A percentile compares a stretch with the other conserved stretches of the same genome.
Conservation (phyloP, 495 filamentous ascomycete species). For the Annulohypoxylon bovei region DNA sequence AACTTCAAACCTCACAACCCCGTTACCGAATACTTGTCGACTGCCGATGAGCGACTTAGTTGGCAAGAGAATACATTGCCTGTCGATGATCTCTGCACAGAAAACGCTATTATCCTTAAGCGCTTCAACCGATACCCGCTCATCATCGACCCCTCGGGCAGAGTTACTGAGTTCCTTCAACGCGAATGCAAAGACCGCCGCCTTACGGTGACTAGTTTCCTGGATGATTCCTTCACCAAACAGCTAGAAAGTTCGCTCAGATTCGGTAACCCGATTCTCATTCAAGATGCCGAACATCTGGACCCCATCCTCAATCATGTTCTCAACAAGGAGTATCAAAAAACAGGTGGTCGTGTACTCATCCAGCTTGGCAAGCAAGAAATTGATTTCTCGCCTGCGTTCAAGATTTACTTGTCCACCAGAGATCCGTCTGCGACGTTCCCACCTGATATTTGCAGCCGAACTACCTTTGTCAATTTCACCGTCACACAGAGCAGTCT, state of each 20-base stretch:
- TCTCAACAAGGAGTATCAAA: slow-evolving; percentile 99
- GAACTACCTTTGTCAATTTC: slow-evolving; percentile 99
- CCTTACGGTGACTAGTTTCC: slow-evolving; percentile 96
- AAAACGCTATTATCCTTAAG: slow-evolving; percentile 97
- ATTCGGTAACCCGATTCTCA: slow-evolving; percentile 98
- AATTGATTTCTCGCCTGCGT: slow-evolving; percentile 98
- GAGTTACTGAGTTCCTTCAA: slow-evolving; percentile 92
- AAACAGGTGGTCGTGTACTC: slow-evolving; percentile 97
- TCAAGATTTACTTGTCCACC: slow-evolving; percentile 95
- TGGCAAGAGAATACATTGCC: slow-evolving; percentile 97
- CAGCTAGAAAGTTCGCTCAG: slow-evolving; percentile 95
- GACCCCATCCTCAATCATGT: slow-evolving; percentile 98
- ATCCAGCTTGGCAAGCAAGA: slow-evolving; percentile 99
- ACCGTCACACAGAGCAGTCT: slow-evolving; percentile 98
- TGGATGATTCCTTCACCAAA: slow-evolving; percentile 97
- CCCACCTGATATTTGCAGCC: slow-evolving; percentile 97
- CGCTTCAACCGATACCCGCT: slow-evolving; percentile 98
- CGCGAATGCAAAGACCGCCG: slow-evolving; percentile 92
- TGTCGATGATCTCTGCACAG: slow-evolving; percentile 98
- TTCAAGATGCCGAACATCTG: slow-evolving; percentile 96
- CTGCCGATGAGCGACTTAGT: slow-evolving; percentile 89
- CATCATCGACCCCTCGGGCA: slow-evolving; percentile 96
- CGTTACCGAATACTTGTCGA: slow-evolving; percentile 95
- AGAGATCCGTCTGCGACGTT: slow-evolving; percentile 96
- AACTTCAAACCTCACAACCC: slow-evolving; percentile 93